Conservation (phyloP, 1,139 yeast species). For the Geotrichum cucujoidarum region DNA sequence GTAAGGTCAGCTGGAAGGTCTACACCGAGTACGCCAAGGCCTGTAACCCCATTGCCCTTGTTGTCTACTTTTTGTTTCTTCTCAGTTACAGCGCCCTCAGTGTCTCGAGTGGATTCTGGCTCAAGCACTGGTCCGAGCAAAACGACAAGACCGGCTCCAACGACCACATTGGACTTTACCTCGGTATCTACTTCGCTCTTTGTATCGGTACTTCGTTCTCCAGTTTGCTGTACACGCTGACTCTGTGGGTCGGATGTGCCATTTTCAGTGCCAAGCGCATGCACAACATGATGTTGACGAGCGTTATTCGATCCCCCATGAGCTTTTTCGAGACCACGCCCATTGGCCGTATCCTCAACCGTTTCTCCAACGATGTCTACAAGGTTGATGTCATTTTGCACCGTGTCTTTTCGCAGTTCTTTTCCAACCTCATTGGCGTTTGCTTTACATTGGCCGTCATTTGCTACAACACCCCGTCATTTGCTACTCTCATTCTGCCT, state of each 20-base stretch:
- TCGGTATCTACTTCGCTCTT: slow-evolving; percentile 63
- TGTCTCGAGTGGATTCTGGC: slow-evolving; percentile 68
- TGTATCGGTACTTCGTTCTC: slow-evolving; percentile 61
- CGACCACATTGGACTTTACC: slow-evolving; percentile 59
- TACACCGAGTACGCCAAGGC: slow-evolving; percentile 77
- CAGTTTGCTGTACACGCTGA: slow-evolving; percentile 55
- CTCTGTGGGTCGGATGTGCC: slow-evolving; percentile 75
- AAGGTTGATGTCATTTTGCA: slow-evolving; percentile 60
- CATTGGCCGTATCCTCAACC: slow-evolving; percentile 61
- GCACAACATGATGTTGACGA: slow-evolving; percentile 72
- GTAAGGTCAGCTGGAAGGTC: slow-evolving; percentile 82
- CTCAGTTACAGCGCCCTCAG: slow-evolving; percentile 46
- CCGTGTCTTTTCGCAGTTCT: slow-evolving; percentile 41
- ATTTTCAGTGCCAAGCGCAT: slow-evolving; percentile 72
- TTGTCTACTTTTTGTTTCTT: slow-evolving; percentile 43
- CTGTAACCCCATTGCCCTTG: slow-evolving; percentile 64
- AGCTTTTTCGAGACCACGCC: slow-evolving; percentile 64
- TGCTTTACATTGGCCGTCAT: slow-evolving; percentile 63
- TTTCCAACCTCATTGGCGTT: slow-evolving; percentile 49
- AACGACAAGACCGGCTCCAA: slow-evolving; percentile 63
- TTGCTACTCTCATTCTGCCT: slow-evolving; percentile 45
- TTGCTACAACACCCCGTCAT: slow-evolving; percentile 64
- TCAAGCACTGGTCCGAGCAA: slow-evolving; percentile 83
- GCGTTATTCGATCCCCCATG: slow-evolving; percentile 77
- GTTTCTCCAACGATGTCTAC: slow-evolving; percentile 69